These are phyloP conservation scores for Phytophthora lateralis DNA, from an alignment of 352 stramenopile species.

Conservation along the genomic window DNA sequence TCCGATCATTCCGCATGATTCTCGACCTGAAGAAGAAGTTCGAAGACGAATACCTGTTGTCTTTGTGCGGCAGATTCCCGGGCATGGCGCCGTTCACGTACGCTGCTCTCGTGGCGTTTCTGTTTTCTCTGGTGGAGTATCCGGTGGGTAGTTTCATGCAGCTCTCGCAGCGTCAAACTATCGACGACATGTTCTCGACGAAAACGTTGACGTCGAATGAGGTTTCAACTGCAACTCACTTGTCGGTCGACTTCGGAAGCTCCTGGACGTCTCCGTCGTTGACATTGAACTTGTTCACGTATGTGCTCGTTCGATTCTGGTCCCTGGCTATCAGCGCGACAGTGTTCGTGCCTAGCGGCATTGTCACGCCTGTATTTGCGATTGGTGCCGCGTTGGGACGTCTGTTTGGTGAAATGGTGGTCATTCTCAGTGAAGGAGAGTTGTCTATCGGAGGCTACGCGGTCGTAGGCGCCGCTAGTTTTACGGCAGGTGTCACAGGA, in stretches of 20 bases:
- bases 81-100: constrained; percentile 64
- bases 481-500: constrained; percentile 80
- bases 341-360: constrained; percentile 87
- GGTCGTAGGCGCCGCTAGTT: constrained; percentile 80
- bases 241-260: constrained; percentile 48
- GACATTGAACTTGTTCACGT: constrained; percentile 67
- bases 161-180: constrained; percentile 72
- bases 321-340: constrained; percentile 78
- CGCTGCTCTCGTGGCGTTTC: constrained; percentile 62
- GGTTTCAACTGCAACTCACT: constrained; percentile 31
- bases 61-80: constrained; percentile 28
- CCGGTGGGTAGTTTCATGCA: constrained; percentile 83
- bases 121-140: constrained; percentile 76
- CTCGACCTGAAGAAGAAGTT: constrained; percentile 47
- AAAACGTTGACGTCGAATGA: constrained; percentile 52
- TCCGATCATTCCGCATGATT: constrained; percentile 64
- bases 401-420: constrained; percentile 88
- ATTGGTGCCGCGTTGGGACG: constrained; percentile 88
- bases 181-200: constrained; percentile 89
- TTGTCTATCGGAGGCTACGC: constrained; percentile 74
- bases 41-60: constrained; percentile 35
- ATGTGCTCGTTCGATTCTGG: constrained; percentile 79
- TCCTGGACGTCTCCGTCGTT: constrained; percentile 71
- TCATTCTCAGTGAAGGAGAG: constrained; percentile 55
- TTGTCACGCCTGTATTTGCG: constrained; percentile 93